Base-by-base conservation (phyloP, 768 basidiomycete species). In the Agrocybe praecox region DNA sequence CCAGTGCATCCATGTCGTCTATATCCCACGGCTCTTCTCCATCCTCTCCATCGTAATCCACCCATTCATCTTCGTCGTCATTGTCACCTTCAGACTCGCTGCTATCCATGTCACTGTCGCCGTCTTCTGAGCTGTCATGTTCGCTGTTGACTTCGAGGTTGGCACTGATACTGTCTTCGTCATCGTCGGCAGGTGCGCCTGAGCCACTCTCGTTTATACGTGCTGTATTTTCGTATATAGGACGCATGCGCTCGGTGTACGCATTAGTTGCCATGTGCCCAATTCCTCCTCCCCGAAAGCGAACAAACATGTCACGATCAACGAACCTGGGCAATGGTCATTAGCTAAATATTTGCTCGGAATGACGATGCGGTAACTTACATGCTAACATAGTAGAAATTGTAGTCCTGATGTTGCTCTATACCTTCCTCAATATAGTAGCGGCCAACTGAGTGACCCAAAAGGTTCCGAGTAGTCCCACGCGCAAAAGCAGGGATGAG, bases 401-500 rank as follows among this genome's bases (percentile, higher is more conserved):
- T 40, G 63, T 67, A 78, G 46, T 77, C 76, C 1, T 65, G 44
- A 2, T 71, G 21, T 1, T 57, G 53, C 15, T 69, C 60, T 0
- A 32, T 2, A 33, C 23, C 10, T 42, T 53, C 40, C 10, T 52
- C 52, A 1, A 7, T n/a, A 24, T 46, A 45, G 9, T 12, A 43
- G 21, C 52, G 36, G 23, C 66, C 49, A 6, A 49, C 53, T 2
- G 48, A 43, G n/a, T 24, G 61, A 32, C n/a, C 43, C 8, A 57
- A 32, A 4, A 63, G 29, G 2, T 64, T 58, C 5, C 62, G 23
- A 1, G 50, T 69, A 5, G 9, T 15, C 1, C 61, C 62, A 21
- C 56, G 40, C 0, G 40, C 14, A 49, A 77, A 81, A 0, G 62
- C 74, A 0, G 54, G 79, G 6, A 81, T 73, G 0, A 81, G 56